Evolutionary conservation across 2,329 filamentous ascomycete genomes (phyloP), one percentile per base, ranked within the genome.

Genomic region (Boeremia exigua): DNA sequence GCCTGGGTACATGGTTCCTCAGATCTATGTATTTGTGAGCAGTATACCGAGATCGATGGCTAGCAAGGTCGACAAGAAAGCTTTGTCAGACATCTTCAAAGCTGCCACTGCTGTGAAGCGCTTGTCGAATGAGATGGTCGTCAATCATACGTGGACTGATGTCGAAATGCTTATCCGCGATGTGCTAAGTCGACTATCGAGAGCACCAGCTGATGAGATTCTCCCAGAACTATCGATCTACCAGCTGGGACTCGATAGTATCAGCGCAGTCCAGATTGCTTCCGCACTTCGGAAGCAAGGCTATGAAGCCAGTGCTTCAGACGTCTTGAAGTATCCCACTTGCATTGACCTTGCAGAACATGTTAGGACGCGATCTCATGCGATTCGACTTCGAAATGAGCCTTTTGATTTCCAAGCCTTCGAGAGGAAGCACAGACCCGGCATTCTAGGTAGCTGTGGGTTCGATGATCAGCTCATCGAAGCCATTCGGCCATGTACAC

Each of bases 181-280:
- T 0, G 78, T 86, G 0, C 73, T 93, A 15, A 81, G 85, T 0
- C 76, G 76, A 6, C 80, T 95, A 23, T 86, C 89, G 0, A 77
- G 80, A 1, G 74, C 83, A 4, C 71, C 83, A 0, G 52, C 70
- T 2, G 66, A 79, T 0, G 77, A 76, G 0, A 87, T 96, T 42
- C 66, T 71, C 3, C 81, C 80, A 11, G 70, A 82, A 9, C 91
- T 86, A 0, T 92, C 90, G 0, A 91, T 98, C 44, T 96, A 94
- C 66, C 87, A 89, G 54, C 84, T 96, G n/a, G 94, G 94, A 0
- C 79, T 97, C 3, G 93, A 97, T 74, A 97, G 93, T 70, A 95
- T 98, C 67, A 93, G 89, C 57, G 90, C 92, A 0, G 82, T 86
- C 14, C 92, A 96, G 67, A 80, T 96, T 9, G 90, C 92, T 0